Evolutionary conservation across 169 alveolate genomes (phyloP), one percentile per base, ranked within the genome.

Genomic region (Babesia ovata): DNA sequence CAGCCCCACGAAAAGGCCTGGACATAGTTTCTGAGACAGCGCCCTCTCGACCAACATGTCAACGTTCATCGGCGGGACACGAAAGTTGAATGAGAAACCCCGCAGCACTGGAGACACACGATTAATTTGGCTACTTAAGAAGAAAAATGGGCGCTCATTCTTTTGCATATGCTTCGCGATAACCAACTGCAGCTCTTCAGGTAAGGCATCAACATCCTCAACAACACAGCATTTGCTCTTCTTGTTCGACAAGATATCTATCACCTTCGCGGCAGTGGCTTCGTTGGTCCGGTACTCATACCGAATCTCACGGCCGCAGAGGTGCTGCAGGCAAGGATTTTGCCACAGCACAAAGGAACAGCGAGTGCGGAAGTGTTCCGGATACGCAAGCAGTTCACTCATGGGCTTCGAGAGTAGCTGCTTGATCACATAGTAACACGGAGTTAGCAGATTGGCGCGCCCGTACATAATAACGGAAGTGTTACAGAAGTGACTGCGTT

Each of bases 201-300:
- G 44, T 21, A 79, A 36, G 14, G 44, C 45, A 7, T 79, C 84
- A 46, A 79, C 11, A 24, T 79, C 45, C 75, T 79, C 87, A 62
- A 79, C 44, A 19, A 79, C 28, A 21, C 84, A 70, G 21, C 74
- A 66, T 42, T 79, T 67, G 69, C 82, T 79, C 36, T 79, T 70
- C 75, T 70, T 79, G 56, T 60, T 71, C 22, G 58, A 21, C 45
- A 79, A 22, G 11, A 79, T 42, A 36, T 79, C 84, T 28, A 21
- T 59, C 36, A 77, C 33, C 22, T 67, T 62, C 8, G 46, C 70
- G n/a, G 33, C 8, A 17, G 63, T 59, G 9, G 70, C 45, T 26
- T 50, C 69, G 16, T 57, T 63, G 54, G 49, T 52, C n/a, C 19
- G 36, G 4, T 22, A 56, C 24, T 56, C 63, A 45, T 24, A 57